Evolutionary conservation across 805 yeast genomes (phyloP).

Genomic region (Saccharomyces mikatae): DNA sequence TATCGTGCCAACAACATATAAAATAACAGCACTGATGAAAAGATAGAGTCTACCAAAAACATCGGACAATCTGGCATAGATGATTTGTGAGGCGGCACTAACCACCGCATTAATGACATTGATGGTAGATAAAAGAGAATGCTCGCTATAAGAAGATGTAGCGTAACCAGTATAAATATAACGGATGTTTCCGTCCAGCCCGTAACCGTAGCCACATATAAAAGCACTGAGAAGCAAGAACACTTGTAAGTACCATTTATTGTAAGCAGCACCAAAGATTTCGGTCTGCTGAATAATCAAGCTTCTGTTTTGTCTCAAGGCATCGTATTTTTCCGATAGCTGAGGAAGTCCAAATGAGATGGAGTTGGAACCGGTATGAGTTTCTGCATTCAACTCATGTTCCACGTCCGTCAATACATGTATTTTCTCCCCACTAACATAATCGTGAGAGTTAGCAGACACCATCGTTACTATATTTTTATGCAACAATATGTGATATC

Average conservation of each 20-base stretch:
- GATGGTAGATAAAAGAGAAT: slow-evolving; percentile 45
- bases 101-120: slow-evolving; percentile 44
- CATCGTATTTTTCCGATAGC: neutral
- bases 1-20: slow-evolving; percentile 49
- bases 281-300: slow-evolving; percentile 45
- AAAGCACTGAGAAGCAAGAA: slow-evolving; percentile 39
- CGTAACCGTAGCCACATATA: slow-evolving; percentile 45
- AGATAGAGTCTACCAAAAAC: slow-evolving; percentile 48
- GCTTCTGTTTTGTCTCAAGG: slow-evolving; percentile 21
- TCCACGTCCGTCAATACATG: neutral
- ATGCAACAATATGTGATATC: neutral
- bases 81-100: slow-evolving; percentile 50
- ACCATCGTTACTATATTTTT: neutral
- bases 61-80: slow-evolving; percentile 50
- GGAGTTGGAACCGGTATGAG: neutral
- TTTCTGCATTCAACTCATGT: neutral
- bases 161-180: slow-evolving; percentile 43
- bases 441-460: neutral
- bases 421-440: neutral
- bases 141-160: slow-evolving; percentile 40
- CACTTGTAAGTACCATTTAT: slow-evolving; percentile 28
- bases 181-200: slow-evolving; percentile 45
- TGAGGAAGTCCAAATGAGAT: neutral
- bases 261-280: slow-evolving; percentile 40
- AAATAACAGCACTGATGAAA: slow-evolving; percentile 37